phyloP scores from a whole-genome alignment of 495 filamentous ascomycete genomes.

The Penicillium egyptiacum region DNA sequence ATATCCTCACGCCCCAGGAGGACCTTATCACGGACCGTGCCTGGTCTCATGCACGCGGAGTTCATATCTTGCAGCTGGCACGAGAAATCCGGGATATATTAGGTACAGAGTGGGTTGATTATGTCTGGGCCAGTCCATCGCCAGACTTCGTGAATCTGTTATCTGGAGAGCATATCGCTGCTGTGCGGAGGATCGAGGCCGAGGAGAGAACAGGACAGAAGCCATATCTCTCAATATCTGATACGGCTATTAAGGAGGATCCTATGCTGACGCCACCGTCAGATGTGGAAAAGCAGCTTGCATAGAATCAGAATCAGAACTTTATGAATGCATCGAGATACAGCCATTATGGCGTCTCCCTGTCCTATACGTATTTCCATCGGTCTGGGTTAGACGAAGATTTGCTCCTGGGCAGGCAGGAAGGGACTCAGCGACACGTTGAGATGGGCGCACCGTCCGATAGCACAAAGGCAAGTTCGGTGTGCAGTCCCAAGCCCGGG shows the following conservation, averaged over 20 bases:
- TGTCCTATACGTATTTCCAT: not conserved
- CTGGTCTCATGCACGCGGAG: constrained; percentile 59
- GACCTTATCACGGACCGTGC: constrained; percentile 50
- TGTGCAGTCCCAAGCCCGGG: not conserved
- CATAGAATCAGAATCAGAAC: constrained; percentile 13
- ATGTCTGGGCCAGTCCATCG: constrained; percentile 67
- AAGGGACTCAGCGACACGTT: not conserved
- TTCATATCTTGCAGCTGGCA: constrained; percentile 59
- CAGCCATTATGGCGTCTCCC: not conserved
- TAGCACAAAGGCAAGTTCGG: not conserved
- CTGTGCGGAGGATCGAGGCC: constrained; percentile 16
- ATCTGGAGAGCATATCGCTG: constrained; percentile 33
- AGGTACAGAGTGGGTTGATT: constrained; percentile 66
- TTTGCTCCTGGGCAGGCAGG: not conserved
- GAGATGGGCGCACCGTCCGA: not conserved
- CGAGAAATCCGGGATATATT: constrained; percentile 63
- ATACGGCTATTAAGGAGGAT: constrained; percentile 5
- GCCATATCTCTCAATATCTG: constrained; percentile 4
- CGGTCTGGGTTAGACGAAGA: not conserved
- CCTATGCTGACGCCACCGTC: constrained; percentile 35
- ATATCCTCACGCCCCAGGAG: constrained; percentile 39
- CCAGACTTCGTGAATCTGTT: constrained; percentile 61
- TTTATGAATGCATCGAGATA: not conserved
- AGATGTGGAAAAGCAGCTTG: constrained; percentile 28
- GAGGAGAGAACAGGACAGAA: constrained; percentile 11